phyloP scores from a whole-genome alignment of 2,329 filamentous ascomycete species.

The Atkinsonella texensis region DNA sequence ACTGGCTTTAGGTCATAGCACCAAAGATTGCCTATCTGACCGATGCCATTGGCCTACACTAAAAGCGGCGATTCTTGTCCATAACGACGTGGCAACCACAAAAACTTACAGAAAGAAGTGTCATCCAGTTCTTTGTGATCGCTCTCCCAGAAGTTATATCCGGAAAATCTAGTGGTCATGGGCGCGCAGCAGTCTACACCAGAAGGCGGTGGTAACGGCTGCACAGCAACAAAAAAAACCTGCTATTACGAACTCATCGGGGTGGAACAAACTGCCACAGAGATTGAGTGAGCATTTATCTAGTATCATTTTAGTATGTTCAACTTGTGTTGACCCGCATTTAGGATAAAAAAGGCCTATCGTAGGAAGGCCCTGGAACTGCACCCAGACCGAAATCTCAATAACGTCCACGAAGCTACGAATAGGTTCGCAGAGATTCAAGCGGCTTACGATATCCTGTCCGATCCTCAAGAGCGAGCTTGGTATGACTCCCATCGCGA shows the following conservation, averaged over 20 bases:
- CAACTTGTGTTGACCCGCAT: background rate
- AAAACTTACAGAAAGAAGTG: too few relatives aligned
- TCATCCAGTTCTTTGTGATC: too few relatives aligned
- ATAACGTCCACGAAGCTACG: slow-evolving; percentile 74
- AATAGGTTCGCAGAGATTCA: slow-evolving; percentile 83
- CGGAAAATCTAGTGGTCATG: slow-evolving; percentile 22
- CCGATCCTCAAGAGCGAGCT: slow-evolving; percentile 85
- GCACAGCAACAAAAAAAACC: slow-evolving; percentile 41
- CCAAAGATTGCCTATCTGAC: too few relatives aligned
- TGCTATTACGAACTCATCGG: slow-evolving; percentile 81
- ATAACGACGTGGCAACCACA: too few relatives aligned
- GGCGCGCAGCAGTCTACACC: slow-evolving; percentile 43
- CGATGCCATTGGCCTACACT: too few relatives aligned
- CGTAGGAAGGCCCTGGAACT: slow-evolving; percentile 81
- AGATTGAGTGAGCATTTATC: slow-evolving; percentile 56
- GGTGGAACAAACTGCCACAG: slow-evolving; percentile 58
- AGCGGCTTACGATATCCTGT: slow-evolving; percentile 88
- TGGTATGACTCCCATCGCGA: slow-evolving; percentile 97
- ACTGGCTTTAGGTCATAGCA: too few relatives aligned
- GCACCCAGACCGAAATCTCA: slow-evolving; percentile 88
- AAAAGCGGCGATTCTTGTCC: too few relatives aligned
- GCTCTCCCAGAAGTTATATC: too few relatives aligned
- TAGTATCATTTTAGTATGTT: too few relatives aligned
- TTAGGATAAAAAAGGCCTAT: slow-evolving; percentile 86
- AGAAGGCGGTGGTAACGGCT: slow-evolving; percentile 9